phyloP scores from a whole-genome alignment of 306 rosid species.

The Inga laurina region DNA sequence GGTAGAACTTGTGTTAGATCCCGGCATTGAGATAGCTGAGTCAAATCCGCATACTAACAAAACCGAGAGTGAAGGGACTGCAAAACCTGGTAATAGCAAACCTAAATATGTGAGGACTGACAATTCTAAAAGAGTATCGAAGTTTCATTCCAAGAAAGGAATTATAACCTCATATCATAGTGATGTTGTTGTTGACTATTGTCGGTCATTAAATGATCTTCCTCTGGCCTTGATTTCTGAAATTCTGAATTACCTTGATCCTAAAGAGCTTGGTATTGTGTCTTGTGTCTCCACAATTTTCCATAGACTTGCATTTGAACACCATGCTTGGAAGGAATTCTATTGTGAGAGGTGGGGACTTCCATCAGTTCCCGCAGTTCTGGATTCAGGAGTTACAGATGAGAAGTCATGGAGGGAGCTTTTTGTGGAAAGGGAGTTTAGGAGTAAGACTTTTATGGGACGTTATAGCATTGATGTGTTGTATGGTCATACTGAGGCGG shows the following conservation, averaged over 20 bases:
- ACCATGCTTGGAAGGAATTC: slow-evolving; percentile 94
- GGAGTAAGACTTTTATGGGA: slow-evolving; percentile 94
- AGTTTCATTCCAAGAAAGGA: slow-evolving; percentile 47
- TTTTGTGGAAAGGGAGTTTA: slow-evolving; percentile 89
- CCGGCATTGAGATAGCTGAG: slow-evolving; percentile 39
- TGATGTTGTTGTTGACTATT: slow-evolving; percentile 41
- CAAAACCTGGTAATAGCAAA: slow-evolving; percentile 35
- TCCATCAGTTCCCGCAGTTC: slow-evolving; percentile 44
- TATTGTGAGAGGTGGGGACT: slow-evolving; percentile 94
- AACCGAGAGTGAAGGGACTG: slow-evolving; percentile 26
- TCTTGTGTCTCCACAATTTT: slow-evolving; percentile 78
- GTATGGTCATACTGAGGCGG: slow-evolving; percentile 91
- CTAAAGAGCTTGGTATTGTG: slow-evolving; percentile 82
- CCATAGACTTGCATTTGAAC: slow-evolving; percentile 66
- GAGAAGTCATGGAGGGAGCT: slow-evolving; percentile 87
- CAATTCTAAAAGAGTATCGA: slow-evolving; percentile 34
- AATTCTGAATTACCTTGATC: slow-evolving; percentile 84
- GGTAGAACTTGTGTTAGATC: slow-evolving; percentile 37
- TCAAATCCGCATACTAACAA: slow-evolving; percentile 34
- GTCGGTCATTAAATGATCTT: slow-evolving; percentile 71
- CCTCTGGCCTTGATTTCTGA: slow-evolving; percentile 78
- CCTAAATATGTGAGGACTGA: slow-evolving; percentile 31
- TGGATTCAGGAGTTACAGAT: slow-evolving; percentile 43
- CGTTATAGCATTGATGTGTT: slow-evolving; percentile 74
- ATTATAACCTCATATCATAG: slow-evolving; percentile 28